Evolutionary conservation across 176 grass and related monocot species (phyloP).

Genomic region (Juncus effusus): DNA sequence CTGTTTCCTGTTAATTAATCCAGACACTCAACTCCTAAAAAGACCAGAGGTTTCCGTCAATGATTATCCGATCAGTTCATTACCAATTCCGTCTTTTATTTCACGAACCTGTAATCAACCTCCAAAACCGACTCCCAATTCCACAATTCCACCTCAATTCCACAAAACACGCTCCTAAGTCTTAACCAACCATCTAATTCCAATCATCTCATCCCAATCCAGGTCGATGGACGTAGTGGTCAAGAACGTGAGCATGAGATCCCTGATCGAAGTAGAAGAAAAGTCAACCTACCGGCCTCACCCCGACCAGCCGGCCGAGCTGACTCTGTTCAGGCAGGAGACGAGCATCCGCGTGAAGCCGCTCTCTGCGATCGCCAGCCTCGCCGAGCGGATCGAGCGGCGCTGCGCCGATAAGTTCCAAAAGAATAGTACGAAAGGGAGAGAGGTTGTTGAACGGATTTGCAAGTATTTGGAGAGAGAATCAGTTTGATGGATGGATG

Average conservation of each 20-base stretch:
- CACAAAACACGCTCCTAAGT: too few species aligned
- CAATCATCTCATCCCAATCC: neutral
- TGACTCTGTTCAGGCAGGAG: constrained; percentile 83
- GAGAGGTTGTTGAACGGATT: constrained; percentile 91
- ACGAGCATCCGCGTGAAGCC: constrained; percentile 83
- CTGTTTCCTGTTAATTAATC: too few species aligned
- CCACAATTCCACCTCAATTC: too few species aligned
- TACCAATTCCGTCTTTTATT: too few species aligned
- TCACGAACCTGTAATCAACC: too few species aligned
- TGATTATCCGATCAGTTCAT: too few species aligned
- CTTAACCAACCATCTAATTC: neutral
- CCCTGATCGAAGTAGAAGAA: constrained; percentile 81
- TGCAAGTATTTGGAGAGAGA: constrained; percentile 75
- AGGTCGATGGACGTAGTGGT: constrained; percentile 87
- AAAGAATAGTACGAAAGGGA: constrained; percentile 80
- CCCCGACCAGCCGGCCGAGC: constrained; percentile 62
- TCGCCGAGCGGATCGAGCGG: constrained; percentile 83
- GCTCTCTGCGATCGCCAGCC: constrained; percentile 64
- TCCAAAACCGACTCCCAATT: too few species aligned
- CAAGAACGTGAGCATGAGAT: constrained; percentile 63
- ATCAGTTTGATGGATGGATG: constrained; percentile 14
- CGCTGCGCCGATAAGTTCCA: constrained; percentile 76
- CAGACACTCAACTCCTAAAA: too few species aligned
- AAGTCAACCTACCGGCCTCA: constrained; percentile 64
- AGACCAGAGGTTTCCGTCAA: too few species aligned